phyloP scores from a whole-genome alignment of 2,329 filamentous ascomycete genomes.

The Fusarium decemcellulare region DNA sequence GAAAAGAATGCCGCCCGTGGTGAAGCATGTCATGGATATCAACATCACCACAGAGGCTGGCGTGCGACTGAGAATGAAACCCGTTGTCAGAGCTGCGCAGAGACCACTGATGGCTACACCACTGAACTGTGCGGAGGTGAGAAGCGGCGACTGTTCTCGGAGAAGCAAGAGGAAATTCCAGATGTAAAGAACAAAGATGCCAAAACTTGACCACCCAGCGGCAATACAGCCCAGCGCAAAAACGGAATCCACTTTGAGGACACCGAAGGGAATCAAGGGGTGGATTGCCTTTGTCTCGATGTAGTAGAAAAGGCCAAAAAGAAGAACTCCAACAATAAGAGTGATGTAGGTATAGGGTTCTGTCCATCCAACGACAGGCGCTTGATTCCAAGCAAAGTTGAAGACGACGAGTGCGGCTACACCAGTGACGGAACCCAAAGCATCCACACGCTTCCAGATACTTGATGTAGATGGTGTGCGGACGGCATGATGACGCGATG shows the following conservation, averaged over 20 bases:
- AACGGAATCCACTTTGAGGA: slow-evolving; percentile 14
- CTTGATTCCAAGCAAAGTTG: slow-evolving; percentile 76
- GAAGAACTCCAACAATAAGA: slow-evolving; percentile 67
- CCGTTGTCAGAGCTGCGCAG: slow-evolving; percentile 58
- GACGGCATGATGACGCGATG: not conserved
- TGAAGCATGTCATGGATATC: slow-evolving; percentile 52
- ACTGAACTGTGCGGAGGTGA: slow-evolving; percentile 55
- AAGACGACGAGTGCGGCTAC: slow-evolving; percentile 68
- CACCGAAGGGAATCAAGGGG: slow-evolving; percentile 68
- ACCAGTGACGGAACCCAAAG: slow-evolving; percentile 56
- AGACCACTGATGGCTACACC: slow-evolving; percentile 55
- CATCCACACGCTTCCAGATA: slow-evolving; percentile 46
- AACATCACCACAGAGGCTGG: slow-evolving; percentile 53
- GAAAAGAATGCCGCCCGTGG: slow-evolving; percentile 55
- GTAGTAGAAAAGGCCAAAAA: slow-evolving; percentile 67
- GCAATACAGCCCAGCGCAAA: slow-evolving; percentile 67
- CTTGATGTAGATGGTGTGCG: slow-evolving; percentile 18
- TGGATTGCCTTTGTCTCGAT: slow-evolving; percentile 63
- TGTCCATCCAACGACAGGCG: slow-evolving; percentile 68
- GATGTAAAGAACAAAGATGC: slow-evolving; percentile 63
- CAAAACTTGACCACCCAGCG: slow-evolving; percentile 65
- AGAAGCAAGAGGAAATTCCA: slow-evolving; percentile 59
- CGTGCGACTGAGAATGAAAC: slow-evolving; percentile 49
- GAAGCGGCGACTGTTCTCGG: slow-evolving; percentile 56
- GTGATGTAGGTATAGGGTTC: slow-evolving; percentile 66